phyloP scores from a whole-genome alignment of 495 filamentous ascomycete genomes.

The Penicillium alfredii region DNA sequence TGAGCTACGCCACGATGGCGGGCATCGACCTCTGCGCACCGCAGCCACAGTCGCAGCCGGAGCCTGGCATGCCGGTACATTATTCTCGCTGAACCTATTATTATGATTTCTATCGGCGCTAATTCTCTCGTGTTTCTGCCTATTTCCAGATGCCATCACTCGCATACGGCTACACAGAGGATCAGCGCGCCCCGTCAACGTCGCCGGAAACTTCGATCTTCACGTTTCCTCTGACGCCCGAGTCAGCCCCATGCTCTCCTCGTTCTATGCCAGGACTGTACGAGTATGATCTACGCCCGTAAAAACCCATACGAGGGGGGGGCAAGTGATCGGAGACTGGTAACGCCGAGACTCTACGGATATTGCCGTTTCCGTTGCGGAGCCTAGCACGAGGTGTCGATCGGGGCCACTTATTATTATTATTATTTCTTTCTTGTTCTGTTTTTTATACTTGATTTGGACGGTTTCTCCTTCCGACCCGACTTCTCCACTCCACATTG shows the following conservation, averaged over 20 bases:
- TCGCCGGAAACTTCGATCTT: constrained; percentile 33
- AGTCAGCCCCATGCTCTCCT: constrained; percentile 32
- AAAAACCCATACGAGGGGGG: too few relatives aligned
- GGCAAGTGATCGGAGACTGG: background rate
- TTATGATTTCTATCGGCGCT: constrained; percentile 36
- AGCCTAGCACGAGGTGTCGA: too few relatives aligned
- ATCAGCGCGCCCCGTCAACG: constrained; percentile 53
- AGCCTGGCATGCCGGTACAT: constrained; percentile 39
- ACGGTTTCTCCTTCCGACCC: too few relatives aligned
- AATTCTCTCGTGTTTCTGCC: too few relatives aligned
- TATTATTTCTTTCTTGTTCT: constrained; percentile 6
- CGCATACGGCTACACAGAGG: constrained; percentile 74
- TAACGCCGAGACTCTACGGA: background rate
- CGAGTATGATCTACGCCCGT: constrained; percentile 22
- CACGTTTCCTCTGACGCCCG: constrained; percentile 36
- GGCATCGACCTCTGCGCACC: constrained; percentile 63
- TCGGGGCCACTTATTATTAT: too few relatives aligned
- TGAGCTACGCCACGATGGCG: constrained; percentile 67
- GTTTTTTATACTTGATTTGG: constrained; percentile 5
- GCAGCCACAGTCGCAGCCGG: constrained; percentile 22
- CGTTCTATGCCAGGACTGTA: constrained; percentile 22
- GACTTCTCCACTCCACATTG: background rate
- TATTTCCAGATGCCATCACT: constrained; percentile 72
- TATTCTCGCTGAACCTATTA: constrained; percentile 52
- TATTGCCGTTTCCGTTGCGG: background rate